Percentiles rank a stretch among this genome's conserved stretches.
These are phyloP conservation scores for Macrolepiota fuliginosa DNA, from an alignment of 768 basidiomycete genomes.

Conservation along the genomic window DNA sequence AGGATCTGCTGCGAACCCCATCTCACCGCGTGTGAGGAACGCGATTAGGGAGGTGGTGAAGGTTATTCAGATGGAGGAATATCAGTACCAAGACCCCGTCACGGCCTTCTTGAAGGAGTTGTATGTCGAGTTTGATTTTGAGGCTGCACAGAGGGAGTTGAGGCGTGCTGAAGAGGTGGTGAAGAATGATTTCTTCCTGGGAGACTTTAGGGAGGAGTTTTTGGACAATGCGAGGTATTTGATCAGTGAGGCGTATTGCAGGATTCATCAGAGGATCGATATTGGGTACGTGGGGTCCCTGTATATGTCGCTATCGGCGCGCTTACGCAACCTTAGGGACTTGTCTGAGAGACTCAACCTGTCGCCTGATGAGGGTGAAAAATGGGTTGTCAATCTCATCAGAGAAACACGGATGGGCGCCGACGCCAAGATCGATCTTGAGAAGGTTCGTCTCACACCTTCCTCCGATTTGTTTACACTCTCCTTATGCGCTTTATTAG, in stretches of 20 bases:
- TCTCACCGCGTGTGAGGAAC: conserved; percentile 76
- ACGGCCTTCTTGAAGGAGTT: conserved; percentile 92
- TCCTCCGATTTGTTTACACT: neutral
- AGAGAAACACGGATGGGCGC: conserved; percentile 95
- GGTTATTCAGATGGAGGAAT: conserved; percentile 92
- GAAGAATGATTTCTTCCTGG: conserved; percentile 91
- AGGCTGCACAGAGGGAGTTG: conserved; percentile 85
- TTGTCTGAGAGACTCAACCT: conserved; percentile 92
- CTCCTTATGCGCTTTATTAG: conserved; percentile 36
- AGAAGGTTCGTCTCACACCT: conserved; percentile 61
- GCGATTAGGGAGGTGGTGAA: conserved; percentile 91
- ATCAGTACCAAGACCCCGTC: conserved; percentile 93
- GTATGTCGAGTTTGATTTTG: conserved; percentile 95
- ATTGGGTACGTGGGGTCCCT: conserved; percentile 51
- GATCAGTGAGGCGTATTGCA: conserved; percentile 96
- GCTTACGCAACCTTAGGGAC: conserved; percentile 24
- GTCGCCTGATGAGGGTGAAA: conserved; percentile 93
- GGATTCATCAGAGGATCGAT: conserved; percentile 92
- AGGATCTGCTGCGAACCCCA: conserved; percentile 34
- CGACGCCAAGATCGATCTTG: conserved; percentile 96
- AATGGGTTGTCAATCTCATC: conserved; percentile 99
- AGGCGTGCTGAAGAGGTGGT: conserved; percentile 78
- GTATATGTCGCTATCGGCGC: neutral
- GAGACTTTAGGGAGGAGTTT: conserved; percentile 89
- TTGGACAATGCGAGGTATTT: conserved; percentile 95